Conservation (phyloP, 2,329 filamentous ascomycete genomes). For the Alternaria hordeiaustralica region DNA sequence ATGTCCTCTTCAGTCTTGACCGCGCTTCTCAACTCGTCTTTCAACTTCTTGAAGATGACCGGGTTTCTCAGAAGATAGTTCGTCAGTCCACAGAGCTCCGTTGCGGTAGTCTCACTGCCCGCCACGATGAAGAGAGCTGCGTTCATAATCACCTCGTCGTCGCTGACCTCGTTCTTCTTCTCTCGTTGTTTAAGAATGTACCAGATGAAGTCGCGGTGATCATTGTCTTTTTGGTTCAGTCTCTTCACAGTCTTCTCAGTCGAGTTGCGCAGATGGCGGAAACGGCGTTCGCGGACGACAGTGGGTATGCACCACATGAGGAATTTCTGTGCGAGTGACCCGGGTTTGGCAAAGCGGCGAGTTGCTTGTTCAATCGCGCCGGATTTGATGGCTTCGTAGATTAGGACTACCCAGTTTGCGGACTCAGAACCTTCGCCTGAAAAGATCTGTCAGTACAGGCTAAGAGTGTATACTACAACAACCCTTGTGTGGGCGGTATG, state of each 20-base stretch:
- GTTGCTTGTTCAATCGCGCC: conserved; percentile 41
- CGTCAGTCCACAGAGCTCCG: conserved; percentile 40
- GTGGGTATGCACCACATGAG: conserved; percentile 41
- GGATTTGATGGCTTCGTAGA: conserved; percentile 46
- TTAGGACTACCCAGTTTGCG: conserved; percentile 42
- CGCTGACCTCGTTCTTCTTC: conserved; percentile 44
- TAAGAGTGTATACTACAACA: too few species aligned
- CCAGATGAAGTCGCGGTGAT: conserved; percentile 47
- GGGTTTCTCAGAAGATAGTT: conserved; percentile 41
- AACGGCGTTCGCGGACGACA: conserved; percentile 33
- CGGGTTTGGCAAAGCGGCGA: conserved; percentile 35
- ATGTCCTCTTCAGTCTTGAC: conserved; percentile 40
- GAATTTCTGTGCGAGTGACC: conserved; percentile 30
- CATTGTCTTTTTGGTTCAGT: conserved; percentile 34
- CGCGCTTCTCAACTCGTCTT: conserved; percentile 34
- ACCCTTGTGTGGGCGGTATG: too few species aligned
- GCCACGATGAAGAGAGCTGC: conserved; percentile 42
- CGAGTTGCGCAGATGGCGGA: conserved; percentile 36
- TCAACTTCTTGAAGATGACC: conserved; percentile 28
- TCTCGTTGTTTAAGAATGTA: conserved; percentile 42
- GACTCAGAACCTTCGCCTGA: conserved; percentile 40
- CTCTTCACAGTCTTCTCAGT: conserved; percentile 39
- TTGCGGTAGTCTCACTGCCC: conserved; percentile 45
- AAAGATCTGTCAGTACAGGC: not conserved
- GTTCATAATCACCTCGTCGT: conserved; percentile 43